Conservation (phyloP, 83 land plant species). For the Larix sibirica region DNA sequence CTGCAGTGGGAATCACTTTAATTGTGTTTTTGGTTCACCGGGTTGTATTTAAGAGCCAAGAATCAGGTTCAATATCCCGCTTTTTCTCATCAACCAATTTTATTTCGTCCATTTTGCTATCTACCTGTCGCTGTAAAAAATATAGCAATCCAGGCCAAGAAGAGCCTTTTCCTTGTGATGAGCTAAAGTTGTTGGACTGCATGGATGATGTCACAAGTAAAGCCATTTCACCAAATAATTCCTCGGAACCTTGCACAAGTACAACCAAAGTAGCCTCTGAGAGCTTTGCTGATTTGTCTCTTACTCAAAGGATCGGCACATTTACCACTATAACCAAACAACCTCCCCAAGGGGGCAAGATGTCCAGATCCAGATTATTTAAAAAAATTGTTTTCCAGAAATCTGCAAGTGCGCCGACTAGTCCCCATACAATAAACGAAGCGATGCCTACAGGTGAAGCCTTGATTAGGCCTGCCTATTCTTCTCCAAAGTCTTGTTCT, state of each 20-base stretch:
- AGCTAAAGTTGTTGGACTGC: neutral
- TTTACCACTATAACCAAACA: too few species aligned
- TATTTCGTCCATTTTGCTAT: neutral
- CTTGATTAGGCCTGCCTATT: too few species aligned
- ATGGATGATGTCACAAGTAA: neutral
- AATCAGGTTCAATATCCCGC: neutral
- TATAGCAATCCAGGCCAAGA: neutral
- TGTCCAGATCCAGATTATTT: neutral
- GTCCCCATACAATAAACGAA: too few species aligned
- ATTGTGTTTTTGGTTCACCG: slow-evolving; percentile 1
- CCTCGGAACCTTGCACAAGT: too few species aligned
- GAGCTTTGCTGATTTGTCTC: too few species aligned
- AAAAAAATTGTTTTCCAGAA: too few species aligned
- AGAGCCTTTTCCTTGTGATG: neutral
- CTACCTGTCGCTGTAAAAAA: neutral
- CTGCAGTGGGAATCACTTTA: slow-evolving; percentile 11
- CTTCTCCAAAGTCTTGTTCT: too few species aligned
- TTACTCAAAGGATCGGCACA: too few species aligned
- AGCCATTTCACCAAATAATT: neutral
- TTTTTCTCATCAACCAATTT: neutral
- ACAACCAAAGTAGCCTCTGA: neutral
- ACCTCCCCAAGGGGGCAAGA: neutral
- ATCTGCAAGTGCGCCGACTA: too few species aligned
- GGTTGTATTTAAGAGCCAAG: slow-evolving; percentile 3
- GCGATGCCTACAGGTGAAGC: too few species aligned